A percentile compares a stretch with the other conserved stretches of the same genome.
Conservation (phyloP, 257 asterid genomes). For the Plantago major region DNA sequence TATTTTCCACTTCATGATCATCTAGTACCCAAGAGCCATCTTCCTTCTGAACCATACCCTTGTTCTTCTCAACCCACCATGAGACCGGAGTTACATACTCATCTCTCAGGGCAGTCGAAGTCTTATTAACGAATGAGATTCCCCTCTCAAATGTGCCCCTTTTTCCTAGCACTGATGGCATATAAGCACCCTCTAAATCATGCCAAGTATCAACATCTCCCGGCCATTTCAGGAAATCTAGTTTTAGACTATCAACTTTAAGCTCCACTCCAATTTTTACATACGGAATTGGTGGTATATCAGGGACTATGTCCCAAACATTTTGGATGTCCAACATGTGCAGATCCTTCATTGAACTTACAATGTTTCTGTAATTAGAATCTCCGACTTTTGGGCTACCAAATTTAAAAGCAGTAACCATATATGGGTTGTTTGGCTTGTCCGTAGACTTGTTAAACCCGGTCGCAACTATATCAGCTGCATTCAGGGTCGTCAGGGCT, state of each 20-base stretch:
- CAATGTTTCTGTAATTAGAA: constrained; percentile 11
- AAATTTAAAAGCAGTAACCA: constrained; percentile 42
- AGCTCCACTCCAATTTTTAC: constrained; percentile 24
- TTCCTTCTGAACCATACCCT: constrained; percentile 38
- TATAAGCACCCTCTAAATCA: constrained; percentile 37
- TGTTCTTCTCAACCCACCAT: constrained; percentile 48
- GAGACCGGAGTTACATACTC: constrained; percentile 26
- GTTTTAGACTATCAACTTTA: constrained; percentile 20
- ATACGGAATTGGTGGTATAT: constrained; percentile 30
- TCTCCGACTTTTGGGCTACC: constrained; percentile 49
- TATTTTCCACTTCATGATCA: constrained; percentile 33
- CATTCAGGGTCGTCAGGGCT: constrained; percentile 45
- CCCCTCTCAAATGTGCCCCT: constrained; percentile 33
- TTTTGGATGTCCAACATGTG: constrained; percentile 33
- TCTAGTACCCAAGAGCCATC: constrained; percentile 32
- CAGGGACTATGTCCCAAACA: constrained; percentile 34
- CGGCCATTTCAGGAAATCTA: constrained; percentile 26
- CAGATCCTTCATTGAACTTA: constrained; percentile 23
- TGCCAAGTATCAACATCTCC: constrained; percentile 36
- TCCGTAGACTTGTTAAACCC: constrained; percentile 30
- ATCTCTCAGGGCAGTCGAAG: constrained; percentile 23
- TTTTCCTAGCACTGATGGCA: constrained; percentile 41
- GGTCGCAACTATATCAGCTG: constrained; percentile 44
- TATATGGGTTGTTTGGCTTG: constrained; percentile 20
- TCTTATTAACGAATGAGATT: constrained; percentile 40